Base-by-base conservation (phyloP, 495 filamentous ascomycete species). In the Glarea lozoyensis region DNA sequence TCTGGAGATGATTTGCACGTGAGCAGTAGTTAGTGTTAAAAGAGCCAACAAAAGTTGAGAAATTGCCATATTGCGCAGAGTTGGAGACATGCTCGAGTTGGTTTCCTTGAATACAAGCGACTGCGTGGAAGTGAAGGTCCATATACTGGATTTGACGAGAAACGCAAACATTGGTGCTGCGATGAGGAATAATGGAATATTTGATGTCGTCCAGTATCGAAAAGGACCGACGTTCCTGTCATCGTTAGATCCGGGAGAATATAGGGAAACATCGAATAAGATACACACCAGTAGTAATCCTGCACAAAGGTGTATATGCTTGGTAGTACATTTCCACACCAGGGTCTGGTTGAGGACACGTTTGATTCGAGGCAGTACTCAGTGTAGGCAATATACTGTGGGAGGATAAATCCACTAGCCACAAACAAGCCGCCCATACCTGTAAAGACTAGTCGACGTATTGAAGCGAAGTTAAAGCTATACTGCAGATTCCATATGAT, bases 301-400 rank as follows among this genome's bases (percentile, higher is more conserved):
- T 98, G 93, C 10, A 96, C 93, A 68, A 81, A 98, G 16, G 76
- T 66, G 61, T 94, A 98, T 30, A 97, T 86, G 60, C 87, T 94
- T 12, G 93, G 92, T 15, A 87, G 18, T 5, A 59, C 46, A 15
- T 63, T 66, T 19, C 61, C 60, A 53, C 92, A 98, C 92, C 92
- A 98, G 6, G 78, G 77, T 41, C 84, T 68, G 18, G 47, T 43
- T 7, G 52, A 48, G 19, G 56, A 48, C 7, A 40, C 49, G 1
- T 52, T 55, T 22, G 54, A 41, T 10, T 44, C 35, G 19, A 20
- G 29, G 59, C 92, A 98, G 58, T 79, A 95, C 24, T 75, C 68
- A 22, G 54, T 56, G 58, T 84, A 97, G 11, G 90, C 92, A 37
- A 84, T 53, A 18, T 66, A 61, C 52, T 98, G 93, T 9, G 92